A percentile compares a stretch with the other conserved stretches of the same genome.
These are phyloP conservation scores for Pythium pyrilobum DNA, from an alignment of 352 stramenopile species.

Conservation along the genomic window DNA sequence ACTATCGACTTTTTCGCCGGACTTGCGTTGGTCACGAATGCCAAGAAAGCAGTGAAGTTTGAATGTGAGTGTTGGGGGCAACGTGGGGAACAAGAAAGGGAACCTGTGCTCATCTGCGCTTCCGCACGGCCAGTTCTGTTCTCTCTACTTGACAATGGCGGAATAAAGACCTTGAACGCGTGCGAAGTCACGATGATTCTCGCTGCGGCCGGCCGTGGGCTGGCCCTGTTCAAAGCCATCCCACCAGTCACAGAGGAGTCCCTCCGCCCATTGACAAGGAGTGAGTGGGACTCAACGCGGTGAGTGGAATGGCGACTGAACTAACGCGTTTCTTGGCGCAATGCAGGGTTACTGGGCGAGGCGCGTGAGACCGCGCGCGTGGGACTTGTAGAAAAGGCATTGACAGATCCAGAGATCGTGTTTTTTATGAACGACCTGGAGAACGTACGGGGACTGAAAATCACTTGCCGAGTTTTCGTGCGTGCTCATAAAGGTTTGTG, in stretches of 20 bases:
- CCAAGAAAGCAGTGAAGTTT: slow-evolving; percentile 61
- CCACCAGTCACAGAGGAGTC: slow-evolving; percentile 25
- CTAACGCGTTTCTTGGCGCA: too few relatives aligned
- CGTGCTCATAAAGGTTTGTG: background rate
- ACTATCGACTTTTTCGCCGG: slow-evolving; percentile 62
- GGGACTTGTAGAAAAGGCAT: slow-evolving; percentile 40
- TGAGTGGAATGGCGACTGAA: background rate
- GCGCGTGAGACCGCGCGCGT: slow-evolving; percentile 32
- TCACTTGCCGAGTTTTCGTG: background rate
- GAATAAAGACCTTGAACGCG: slow-evolving; percentile 46
- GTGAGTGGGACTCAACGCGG: slow-evolving; percentile 16
- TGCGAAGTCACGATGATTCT: slow-evolving; percentile 61
- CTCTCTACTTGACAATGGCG: slow-evolving; percentile 56
- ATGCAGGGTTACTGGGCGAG: slow-evolving; percentile 45
- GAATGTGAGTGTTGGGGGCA: slow-evolving; percentile 37
- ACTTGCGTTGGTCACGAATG: slow-evolving; percentile 46
- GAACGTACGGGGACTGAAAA: slow-evolving; percentile 27
- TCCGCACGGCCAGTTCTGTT: slow-evolving; percentile 38
- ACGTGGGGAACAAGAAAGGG: background rate
- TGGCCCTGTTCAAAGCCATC: slow-evolving; percentile 49
- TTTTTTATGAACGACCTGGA: slow-evolving; percentile 79
- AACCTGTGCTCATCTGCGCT: background rate
- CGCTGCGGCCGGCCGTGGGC: slow-evolving; percentile 32
- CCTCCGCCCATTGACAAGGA: slow-evolving; percentile 14
- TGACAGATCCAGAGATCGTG: slow-evolving; percentile 63